Evolutionary conservation across 345 rosid genomes (phyloP).

Genomic region (Acer saccharum): DNA sequence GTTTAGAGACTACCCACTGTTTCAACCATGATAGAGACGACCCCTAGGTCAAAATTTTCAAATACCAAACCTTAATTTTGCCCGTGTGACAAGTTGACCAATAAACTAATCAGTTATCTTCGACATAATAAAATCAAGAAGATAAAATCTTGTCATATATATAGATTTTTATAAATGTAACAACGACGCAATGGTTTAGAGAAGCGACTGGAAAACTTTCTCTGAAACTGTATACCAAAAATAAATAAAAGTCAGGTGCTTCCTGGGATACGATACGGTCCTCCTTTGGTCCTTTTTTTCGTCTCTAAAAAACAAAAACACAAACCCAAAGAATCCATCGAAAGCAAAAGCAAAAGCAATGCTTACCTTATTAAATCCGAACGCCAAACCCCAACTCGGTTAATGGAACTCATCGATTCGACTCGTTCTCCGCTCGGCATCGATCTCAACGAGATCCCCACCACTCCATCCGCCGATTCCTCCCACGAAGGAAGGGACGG

Average conservation of each 20-base stretch:
- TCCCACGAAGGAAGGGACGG: slow-evolving; percentile 29
- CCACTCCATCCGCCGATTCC: slow-evolving; percentile 43
- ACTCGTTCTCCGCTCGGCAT: slow-evolving; percentile 73
- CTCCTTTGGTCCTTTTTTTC: not conserved
- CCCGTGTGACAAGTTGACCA: no score
- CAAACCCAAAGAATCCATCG: not conserved
- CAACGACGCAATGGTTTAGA: not conserved
- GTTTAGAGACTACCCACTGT: no score
- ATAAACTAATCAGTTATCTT: no score
- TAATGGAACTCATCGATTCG: slow-evolving; percentile 53
- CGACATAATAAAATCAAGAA: no score
- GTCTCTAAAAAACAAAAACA: not conserved
- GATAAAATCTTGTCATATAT: no score
- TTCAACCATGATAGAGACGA: no score
- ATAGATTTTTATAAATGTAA: no score
- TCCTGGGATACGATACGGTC: not conserved
- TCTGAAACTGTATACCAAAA: not conserved
- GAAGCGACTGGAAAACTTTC: not conserved
- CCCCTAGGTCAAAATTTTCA: no score
- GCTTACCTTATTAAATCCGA: not conserved
- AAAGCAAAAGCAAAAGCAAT: not conserved
- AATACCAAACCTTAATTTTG: no score
- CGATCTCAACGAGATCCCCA: slow-evolving; percentile 99
- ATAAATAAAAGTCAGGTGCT: not conserved
- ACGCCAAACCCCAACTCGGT: slow-evolving; percentile 27